Base-by-base conservation (phyloP, 1,284 basidiomycete genomes). In the Quambalaria eucalypti region DNA sequence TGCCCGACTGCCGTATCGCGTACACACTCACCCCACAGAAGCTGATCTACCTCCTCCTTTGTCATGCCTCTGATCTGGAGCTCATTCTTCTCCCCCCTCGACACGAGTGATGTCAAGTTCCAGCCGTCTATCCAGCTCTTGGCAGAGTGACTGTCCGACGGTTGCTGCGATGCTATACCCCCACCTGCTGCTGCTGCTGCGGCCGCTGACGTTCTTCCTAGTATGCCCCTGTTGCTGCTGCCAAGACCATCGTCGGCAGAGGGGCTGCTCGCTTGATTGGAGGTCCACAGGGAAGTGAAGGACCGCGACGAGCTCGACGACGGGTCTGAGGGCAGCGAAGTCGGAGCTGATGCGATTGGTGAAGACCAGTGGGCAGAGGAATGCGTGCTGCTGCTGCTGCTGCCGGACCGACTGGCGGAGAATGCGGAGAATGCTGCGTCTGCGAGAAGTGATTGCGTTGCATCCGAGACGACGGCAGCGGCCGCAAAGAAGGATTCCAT, bases 11-110 rank as follows among this genome's bases (percentile, higher is more conserved):
- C 19, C 5, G 14, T 29, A 28, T 46, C n/a, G n/a, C 31, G 12
- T 6, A 48, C 19, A 3, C 23, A 51, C 54, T 55, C 54, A 54
- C 48, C 31, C 12, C 59, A 57, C 6, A 69, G 55, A 28, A 69
- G 62, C 16, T 60, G 53, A 38, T 69, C 60, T 2, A 60, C 56
- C 48, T 69, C 61, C 12, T 57, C 54, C 29, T 66, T 28, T 30
- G 26, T 19, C 55, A 42, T 30, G 12, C 40, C 26, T 23, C 9
- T 28, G 26, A 46, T 19, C 16, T 21, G 21, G 16, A 46, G 42
- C 7, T 23, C 25, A 14, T 21, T 21, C 42, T 26, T 21, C 25
- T 46, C 42, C 42, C 25, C 42, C 42, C 9, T 8, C 9, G 9
- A 8, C 31, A 33, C 9, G 31, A 33, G 31, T 33, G 31, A 8